Evolutionary conservation across 805 yeast genomes (phyloP), one percentile per base, ranked within the genome.

Genomic region (Sugiyamaella boreocaroliniensis): DNA sequence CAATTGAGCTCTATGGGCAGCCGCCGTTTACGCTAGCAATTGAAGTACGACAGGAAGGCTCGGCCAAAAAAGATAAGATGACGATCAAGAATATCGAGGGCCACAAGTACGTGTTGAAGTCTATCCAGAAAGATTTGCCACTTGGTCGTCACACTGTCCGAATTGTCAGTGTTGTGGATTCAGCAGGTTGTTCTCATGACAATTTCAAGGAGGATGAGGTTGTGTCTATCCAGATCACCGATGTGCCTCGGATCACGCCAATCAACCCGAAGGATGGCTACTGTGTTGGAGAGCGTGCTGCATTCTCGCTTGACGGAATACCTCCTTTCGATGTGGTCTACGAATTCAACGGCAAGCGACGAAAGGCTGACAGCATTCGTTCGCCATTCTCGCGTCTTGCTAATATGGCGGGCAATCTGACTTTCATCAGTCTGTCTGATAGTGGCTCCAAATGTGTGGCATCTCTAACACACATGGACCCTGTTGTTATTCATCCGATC

Each of bases 271-370:
- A 67, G 20, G 55, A 64, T 2, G 78, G 85, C 61, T 85, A 82
- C 63, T 93, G 99, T 76, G 96, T 92, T 26, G 99, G 99, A 10
- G 98, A 92, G 56, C 85, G 86, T 55, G 79, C 93, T 22, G 76
- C 85, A 0, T 87, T 87, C 64, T 78, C 83, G 56, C 68, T 92
- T 56, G 78, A 79, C 14, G 98, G 98, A 1, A 72, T 79, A 3
- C 80, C 95, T 0, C 97, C 97, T 18, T 89, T 89, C 65, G 77
- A 77, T 1, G 77, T 95, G 4, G 78, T 73, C 48, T 93, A 93
- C 65, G 76, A 76, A 26, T 90, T 92, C 71, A 83, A 86, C 60
- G 85, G 77, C 1, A 70, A 73, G 29, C 67, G 69, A 34, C 81
- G 84, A 58, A 78, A 74, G 55, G 83, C 93, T 0, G n/a, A n/a